Evolutionary conservation across 805 yeast species (phyloP).

Genomic region (Metschnikowia shivogae): DNA sequence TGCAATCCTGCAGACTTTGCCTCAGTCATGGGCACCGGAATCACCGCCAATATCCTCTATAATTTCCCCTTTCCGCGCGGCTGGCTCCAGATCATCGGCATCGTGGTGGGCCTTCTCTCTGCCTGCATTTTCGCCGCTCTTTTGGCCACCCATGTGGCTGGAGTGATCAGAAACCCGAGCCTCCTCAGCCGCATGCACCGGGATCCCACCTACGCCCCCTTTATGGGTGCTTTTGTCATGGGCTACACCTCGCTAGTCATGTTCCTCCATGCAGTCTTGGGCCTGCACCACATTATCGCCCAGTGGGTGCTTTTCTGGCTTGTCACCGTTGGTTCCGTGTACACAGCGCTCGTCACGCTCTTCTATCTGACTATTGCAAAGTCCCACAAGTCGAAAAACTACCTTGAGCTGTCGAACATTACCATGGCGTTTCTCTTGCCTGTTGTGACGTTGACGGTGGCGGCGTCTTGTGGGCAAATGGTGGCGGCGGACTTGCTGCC

Average conservation of each 20-base stretch:
- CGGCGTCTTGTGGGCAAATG: slow-evolving; percentile 64
- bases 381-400: slow-evolving; percentile 24
- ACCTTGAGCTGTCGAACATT: slow-evolving; percentile 28
- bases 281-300: slow-evolving; percentile 42
- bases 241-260: slow-evolving; percentile 65
- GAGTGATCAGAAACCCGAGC: slow-evolving; percentile 31
- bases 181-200: slow-evolving; percentile 19
- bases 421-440: slow-evolving; percentile 65
- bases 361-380: slow-evolving; percentile 42
- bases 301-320: slow-evolving; percentile 75
- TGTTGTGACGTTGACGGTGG: slow-evolving; percentile 76
- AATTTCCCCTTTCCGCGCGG: slow-evolving; percentile 60
- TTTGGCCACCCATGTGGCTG: slow-evolving; percentile 38
- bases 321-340: slow-evolving; percentile 48
- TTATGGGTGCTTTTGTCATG: slow-evolving; percentile 80
- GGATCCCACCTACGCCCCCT: slow-evolving; percentile 49
- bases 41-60: slow-evolving; percentile 57
- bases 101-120: slow-evolving; percentile 60
- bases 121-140: slow-evolving; percentile 44
- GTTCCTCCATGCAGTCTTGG: slow-evolving; percentile 46
- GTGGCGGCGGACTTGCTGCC: slow-evolving; percentile 44
- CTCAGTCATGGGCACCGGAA: slow-evolving; percentile 83
- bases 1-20: slow-evolving; percentile 60
- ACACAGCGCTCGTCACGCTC: slow-evolving; percentile 60
- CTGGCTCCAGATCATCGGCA: slow-evolving; percentile 57